Percentiles rank a stretch among this genome's conserved stretches.
phyloP scores from a whole-genome alignment of 2,329 filamentous ascomycete species.

The Chrysoporthe austroafricana region DNA sequence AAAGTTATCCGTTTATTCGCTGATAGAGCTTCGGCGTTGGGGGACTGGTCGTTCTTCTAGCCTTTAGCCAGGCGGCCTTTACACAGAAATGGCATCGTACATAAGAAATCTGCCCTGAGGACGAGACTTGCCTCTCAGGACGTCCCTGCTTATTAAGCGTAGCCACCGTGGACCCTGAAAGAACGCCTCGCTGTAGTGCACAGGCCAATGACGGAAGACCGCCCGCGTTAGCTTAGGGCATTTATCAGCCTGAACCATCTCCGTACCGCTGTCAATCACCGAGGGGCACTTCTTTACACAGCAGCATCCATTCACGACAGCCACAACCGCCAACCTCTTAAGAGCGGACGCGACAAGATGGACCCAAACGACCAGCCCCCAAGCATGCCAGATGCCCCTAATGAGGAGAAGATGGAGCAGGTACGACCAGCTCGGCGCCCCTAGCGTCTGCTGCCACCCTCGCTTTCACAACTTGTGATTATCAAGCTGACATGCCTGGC shows the following conservation, averaged over 20 bases:
- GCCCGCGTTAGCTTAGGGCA: constrained; percentile 10
- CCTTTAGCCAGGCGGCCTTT: background rate
- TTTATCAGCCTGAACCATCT: constrained; percentile 24
- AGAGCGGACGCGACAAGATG: constrained; percentile 40
- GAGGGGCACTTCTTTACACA: constrained; percentile 11
- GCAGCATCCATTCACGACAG: background rate
- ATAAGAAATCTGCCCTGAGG: background rate
- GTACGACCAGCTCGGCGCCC: constrained; percentile 36
- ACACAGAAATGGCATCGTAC: background rate
- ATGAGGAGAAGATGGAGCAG: constrained; percentile 63
- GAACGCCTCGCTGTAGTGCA: background rate
- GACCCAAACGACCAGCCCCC: constrained; percentile 50
- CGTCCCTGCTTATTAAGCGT: constrained; percentile 1
- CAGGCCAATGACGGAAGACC: constrained; percentile 12
- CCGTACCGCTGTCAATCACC: constrained; percentile 1
- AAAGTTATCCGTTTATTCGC: background rate
- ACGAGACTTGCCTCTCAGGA: background rate
- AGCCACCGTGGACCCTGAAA: background rate
- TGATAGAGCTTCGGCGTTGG: background rate
- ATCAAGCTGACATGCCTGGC: background rate
- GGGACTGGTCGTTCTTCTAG: background rate
- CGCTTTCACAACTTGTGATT: constrained; percentile 7
- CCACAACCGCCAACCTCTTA: background rate
- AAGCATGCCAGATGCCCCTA: constrained; percentile 54
- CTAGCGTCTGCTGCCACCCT: background rate